These are phyloP conservation scores for Mollisia scopiformis DNA, from an alignment of 2,329 filamentous ascomycete genomes.

Conservation along the genomic window DNA sequence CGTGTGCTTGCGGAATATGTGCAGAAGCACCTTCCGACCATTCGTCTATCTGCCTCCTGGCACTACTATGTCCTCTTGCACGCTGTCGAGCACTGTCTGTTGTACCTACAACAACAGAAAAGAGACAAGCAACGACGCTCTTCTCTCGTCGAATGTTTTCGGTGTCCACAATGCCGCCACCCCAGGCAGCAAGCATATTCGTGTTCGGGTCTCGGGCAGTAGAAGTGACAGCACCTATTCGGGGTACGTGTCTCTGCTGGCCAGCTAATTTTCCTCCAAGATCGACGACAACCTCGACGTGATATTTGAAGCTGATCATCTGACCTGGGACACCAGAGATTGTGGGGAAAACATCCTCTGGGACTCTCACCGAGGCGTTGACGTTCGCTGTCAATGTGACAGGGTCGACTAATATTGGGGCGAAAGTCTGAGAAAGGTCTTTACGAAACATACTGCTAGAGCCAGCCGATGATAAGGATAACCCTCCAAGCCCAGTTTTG, in stretches of 20 bases:
- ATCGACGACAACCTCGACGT: slow-evolving; percentile 90
- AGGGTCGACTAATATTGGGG: slow-evolving; percentile 87
- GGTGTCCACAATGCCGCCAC: slow-evolving; percentile 81
- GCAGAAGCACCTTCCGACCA: slow-evolving; percentile 21
- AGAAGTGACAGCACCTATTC: slow-evolving; percentile 32
- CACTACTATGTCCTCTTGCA: slow-evolving; percentile 28
- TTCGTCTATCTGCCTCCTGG: slow-evolving; percentile 19
- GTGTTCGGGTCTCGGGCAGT: slow-evolving; percentile 41
- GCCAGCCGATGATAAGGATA: slow-evolving; percentile 83
- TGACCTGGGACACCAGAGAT: slow-evolving; percentile 87
- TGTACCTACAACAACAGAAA: slow-evolving; percentile 88
- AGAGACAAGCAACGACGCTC: slow-evolving; percentile 83
- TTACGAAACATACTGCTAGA: slow-evolving; percentile 95
- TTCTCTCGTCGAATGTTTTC: slow-evolving; percentile 85
- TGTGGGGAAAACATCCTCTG: slow-evolving; percentile 89
- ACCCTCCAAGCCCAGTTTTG: slow-evolving; percentile 80
- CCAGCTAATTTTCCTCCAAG: slow-evolving; percentile 82
- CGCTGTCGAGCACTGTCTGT: slow-evolving; percentile 62
- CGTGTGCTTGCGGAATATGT: slow-evolving; percentile 20
- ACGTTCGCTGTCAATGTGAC: slow-evolving; percentile 76
- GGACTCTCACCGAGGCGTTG: slow-evolving; percentile 81
- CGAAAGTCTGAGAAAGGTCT: slow-evolving; percentile 86
- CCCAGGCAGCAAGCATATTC: slow-evolving; percentile 55
- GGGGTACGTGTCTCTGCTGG: slow-evolving; percentile 50
- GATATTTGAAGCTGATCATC: slow-evolving; percentile 95